Percentiles rank a stretch among this genome's conserved stretches.
Evolutionary conservation across 495 filamentous ascomycete species (phyloP).

Genomic region (Trichocladium antarcticum): DNA sequence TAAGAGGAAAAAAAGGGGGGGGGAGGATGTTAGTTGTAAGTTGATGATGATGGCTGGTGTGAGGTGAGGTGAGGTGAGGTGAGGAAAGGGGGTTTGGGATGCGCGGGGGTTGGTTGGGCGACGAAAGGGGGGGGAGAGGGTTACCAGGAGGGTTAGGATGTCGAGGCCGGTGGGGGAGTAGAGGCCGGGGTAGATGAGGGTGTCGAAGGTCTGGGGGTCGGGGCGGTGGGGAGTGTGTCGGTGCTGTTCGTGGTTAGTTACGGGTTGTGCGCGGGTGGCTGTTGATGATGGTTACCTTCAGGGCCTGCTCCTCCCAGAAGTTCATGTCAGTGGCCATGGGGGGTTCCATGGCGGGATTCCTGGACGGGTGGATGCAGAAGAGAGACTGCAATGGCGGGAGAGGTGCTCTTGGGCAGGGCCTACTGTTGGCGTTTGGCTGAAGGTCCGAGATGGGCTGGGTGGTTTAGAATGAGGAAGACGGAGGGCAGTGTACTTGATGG

Average conservation of each 20-base stretch:
- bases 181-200: constrained; percentile 38
- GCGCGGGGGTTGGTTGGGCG: neutral
- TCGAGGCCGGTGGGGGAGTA: constrained; percentile 39
- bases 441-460: too few relatives aligned
- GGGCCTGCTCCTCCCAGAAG: constrained; percentile 19
- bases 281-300: constrained; percentile 9
- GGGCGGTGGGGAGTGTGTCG: neutral
- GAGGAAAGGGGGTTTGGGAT: too few relatives aligned
- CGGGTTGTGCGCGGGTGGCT: neutral
- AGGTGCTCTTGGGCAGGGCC: too few relatives aligned
- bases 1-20: too few relatives aligned
- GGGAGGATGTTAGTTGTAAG: neutral
- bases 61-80: too few relatives aligned
- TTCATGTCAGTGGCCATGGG: constrained; percentile 13
- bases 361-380: neutral
- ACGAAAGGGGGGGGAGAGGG: constrained; percentile 3
- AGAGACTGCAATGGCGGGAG: neutral
- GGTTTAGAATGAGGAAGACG: too few relatives aligned
- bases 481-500: too few relatives aligned
- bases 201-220: constrained; percentile 14
- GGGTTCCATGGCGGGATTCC: neutral
- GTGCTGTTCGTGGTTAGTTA: neutral
- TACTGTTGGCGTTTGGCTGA: too few relatives aligned
- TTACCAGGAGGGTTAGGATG: constrained; percentile 39
- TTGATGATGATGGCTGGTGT: too few relatives aligned